phyloP scores from a whole-genome alignment of 495 filamentous ascomycete genomes.

The Aspergillus funiculosus region DNA sequence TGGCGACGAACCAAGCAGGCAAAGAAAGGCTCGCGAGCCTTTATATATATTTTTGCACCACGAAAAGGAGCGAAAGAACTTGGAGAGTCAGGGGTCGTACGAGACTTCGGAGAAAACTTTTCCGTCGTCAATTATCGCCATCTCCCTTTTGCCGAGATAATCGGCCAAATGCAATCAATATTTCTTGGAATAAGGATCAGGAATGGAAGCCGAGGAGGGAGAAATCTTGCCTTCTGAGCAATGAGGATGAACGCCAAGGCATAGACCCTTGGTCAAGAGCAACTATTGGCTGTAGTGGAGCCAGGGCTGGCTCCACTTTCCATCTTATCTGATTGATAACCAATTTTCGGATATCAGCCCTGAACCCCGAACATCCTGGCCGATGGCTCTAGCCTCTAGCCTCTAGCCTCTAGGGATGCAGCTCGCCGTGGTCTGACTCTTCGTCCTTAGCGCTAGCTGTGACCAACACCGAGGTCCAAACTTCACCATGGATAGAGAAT shows the following conservation, averaged over 20 bases:
- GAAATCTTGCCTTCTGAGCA: not conserved
- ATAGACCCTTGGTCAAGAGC: not conserved
- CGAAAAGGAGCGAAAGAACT: not conserved
- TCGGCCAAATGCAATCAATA: not conserved
- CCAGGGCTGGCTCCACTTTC: constrained; percentile 5
- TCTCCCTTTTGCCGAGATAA: constrained; percentile 3
- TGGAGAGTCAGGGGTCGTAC: not conserved
- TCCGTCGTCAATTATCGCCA: not conserved
- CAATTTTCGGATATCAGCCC: not conserved
- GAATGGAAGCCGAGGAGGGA: not conserved
- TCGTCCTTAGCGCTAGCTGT: no score
- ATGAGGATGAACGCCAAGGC: not conserved
- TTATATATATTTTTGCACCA: constrained; percentile 7
- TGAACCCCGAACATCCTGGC: no score
- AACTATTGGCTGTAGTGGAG: not conserved
- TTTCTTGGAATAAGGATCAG: not conserved
- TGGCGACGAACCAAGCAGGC: not conserved
- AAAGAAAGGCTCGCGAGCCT: not conserved
- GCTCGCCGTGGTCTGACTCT: no score
- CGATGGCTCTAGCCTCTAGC: no score
- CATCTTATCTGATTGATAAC: constrained; percentile 21
- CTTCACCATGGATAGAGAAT: no score
- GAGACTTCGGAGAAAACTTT: not conserved
- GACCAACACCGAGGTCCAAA: no score
- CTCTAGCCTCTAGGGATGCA: no score